phyloP scores from a whole-genome alignment of 2,329 filamentous ascomycete genomes.

The Neonectria neomacrospora region DNA sequence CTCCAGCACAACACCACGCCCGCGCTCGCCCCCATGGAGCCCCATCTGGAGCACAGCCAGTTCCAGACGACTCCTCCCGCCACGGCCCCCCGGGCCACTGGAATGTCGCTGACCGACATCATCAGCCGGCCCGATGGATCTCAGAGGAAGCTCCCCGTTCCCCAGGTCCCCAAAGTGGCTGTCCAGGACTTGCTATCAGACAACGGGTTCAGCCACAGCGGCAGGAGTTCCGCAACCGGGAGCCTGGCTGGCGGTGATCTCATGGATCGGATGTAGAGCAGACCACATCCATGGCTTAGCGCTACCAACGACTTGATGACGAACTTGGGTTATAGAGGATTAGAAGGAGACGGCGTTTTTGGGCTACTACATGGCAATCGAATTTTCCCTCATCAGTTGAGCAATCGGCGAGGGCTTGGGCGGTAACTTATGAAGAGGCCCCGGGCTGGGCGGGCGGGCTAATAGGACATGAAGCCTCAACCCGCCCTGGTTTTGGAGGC shows the following conservation, averaged over 20 bases:
- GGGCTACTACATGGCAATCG: constrained; percentile 43
- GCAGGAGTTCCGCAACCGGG: constrained; percentile 79
- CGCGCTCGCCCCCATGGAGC: constrained; percentile 69
- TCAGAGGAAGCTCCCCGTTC: constrained; percentile 90
- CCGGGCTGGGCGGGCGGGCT: constrained; percentile 24
- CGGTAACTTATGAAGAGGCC: constrained; percentile 42
- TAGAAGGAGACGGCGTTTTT: constrained; percentile 55
- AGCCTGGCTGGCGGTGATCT: constrained; percentile 81
- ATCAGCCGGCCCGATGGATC: constrained; percentile 89
- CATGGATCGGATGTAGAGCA: constrained; percentile 63
- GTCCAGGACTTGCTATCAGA: constrained; percentile 85
- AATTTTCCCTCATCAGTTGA: constrained; percentile 40
- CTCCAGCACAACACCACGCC: constrained; percentile 65
- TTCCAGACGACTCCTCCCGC: constrained; percentile 63
- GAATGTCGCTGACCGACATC: constrained; percentile 89
- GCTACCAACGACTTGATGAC: constrained; percentile 53
- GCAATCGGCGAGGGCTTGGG: constrained; percentile 40
- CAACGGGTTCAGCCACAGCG: constrained; percentile 75
- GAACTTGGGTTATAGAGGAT: constrained; percentile 52
- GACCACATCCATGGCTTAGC: constrained; percentile 37
- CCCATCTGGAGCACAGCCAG: constrained; percentile 59
- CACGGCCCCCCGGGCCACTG: constrained; percentile 65
- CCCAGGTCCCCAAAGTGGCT: constrained; percentile 88
- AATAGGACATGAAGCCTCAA: constrained; percentile 24
- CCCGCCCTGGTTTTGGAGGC: constrained; percentile 12